These are phyloP conservation scores for Boletus semigastroideus DNA, from an alignment of 1,284 basidiomycete genomes.

Conservation along the genomic window DNA sequence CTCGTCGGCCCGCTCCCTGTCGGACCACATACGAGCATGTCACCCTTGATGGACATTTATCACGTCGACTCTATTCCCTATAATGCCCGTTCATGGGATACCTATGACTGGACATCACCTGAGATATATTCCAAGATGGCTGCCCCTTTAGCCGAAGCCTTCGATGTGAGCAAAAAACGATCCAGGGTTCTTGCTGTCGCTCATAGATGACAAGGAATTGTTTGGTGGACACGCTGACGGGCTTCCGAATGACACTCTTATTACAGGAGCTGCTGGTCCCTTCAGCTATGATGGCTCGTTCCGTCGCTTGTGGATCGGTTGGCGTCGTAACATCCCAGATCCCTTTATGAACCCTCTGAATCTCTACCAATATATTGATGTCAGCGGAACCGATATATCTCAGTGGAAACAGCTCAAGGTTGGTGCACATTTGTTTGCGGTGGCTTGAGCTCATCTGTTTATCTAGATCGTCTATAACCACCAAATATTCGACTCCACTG, in stretches of 20 bases:
- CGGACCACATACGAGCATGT: slow-evolving; percentile 36
- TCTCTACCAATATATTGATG: slow-evolving; percentile 58
- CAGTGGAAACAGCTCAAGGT: slow-evolving; percentile 55
- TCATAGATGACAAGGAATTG: slow-evolving; percentile 39
- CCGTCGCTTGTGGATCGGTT: slow-evolving; percentile 52
- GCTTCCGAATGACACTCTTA: slow-evolving; percentile 47
- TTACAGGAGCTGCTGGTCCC: slow-evolving; percentile 46
- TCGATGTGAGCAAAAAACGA: slow-evolving; percentile 34
- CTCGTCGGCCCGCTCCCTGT: slow-evolving; percentile 58
- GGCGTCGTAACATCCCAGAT: slow-evolving; percentile 49
- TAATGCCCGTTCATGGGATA: slow-evolving; percentile 47
- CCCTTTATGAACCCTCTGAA: slow-evolving; percentile 54
- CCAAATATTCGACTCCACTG: slow-evolving; percentile 48
- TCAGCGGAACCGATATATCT: slow-evolving; percentile 52
- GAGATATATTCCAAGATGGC: slow-evolving; percentile 34
- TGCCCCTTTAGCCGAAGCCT: slow-evolving; percentile 37
- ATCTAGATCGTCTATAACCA: slow-evolving; percentile 56
- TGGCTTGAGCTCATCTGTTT: background rate
- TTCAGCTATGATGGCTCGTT: slow-evolving; percentile 61
- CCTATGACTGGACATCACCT: slow-evolving; percentile 35
- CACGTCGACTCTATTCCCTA: slow-evolving; percentile 50
- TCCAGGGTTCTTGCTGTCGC: slow-evolving; percentile 3
- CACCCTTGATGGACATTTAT: slow-evolving; percentile 49
- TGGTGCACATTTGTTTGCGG: background rate
- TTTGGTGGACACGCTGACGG: slow-evolving; percentile 38